Conservation (phyloP, 177 flowering plant genomes). For the Vitis hybrid region DNA sequence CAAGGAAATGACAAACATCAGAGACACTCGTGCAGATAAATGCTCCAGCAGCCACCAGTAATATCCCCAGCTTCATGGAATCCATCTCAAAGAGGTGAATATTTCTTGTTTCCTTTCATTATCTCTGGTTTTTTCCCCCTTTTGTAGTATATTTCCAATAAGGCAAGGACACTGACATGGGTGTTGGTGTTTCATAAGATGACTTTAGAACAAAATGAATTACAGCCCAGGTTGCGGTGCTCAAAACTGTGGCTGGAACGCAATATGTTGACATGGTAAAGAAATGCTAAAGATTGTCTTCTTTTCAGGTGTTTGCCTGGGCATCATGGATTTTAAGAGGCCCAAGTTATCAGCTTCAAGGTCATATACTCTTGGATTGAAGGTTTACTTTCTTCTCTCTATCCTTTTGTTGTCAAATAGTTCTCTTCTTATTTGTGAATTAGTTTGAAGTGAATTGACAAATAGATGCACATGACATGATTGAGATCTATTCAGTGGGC, state of each 20-base stretch:
- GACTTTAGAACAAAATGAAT: too few species aligned
- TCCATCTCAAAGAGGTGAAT: slow-evolving; percentile 21
- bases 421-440: too few species aligned
- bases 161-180: not conserved
- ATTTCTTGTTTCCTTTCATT: not conserved
- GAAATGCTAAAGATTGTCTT: not conserved
- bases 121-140: not conserved
- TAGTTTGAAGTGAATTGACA: too few species aligned
- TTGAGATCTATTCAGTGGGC: too few species aligned
- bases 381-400: slow-evolving; percentile 17
- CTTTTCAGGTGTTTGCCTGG: slow-evolving; percentile 18
- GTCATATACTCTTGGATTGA: slow-evolving; percentile 11
- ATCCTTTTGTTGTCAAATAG: not conserved
- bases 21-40: slow-evolving; percentile 4
- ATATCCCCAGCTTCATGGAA: slow-evolving; percentile 11
- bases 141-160: not conserved
- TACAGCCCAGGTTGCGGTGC: too few species aligned
- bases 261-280: too few species aligned
- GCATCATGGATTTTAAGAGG: slow-evolving; percentile 15
- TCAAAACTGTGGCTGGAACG: too few species aligned
- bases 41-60: slow-evolving; percentile 18
- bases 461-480: too few species aligned
- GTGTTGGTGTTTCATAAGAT: not conserved
- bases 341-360: slow-evolving; percentile 22
- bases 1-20: too few species aligned